Evolutionary conservation across 2,329 filamentous ascomycete genomes (phyloP).

Genomic region (Penicillium sp.): DNA sequence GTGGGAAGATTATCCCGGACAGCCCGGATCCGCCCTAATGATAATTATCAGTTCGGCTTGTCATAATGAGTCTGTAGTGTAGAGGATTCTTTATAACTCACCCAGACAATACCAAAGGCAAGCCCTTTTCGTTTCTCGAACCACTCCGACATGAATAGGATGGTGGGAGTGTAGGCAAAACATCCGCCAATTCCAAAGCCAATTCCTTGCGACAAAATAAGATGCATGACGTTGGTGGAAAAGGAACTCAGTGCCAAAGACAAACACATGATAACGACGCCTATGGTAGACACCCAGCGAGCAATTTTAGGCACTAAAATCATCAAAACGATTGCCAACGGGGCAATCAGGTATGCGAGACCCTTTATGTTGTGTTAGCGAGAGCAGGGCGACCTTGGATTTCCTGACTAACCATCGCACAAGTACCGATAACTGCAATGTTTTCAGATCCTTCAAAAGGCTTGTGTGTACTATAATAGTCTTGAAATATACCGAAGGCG

Average conservation of each 20-base stretch:
- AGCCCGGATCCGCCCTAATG: conserved; percentile 26
- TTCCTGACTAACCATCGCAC: conserved; percentile 43
- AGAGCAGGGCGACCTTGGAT: background rate
- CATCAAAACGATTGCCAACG: conserved; percentile 22
- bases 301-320: conserved; percentile 27
- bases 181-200: conserved; percentile 39
- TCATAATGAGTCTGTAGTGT: background rate
- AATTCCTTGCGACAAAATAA: conserved; percentile 35
- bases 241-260: conserved; percentile 35
- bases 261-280: conserved; percentile 30
- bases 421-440: conserved; percentile 58
- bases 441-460: conserved; percentile 45
- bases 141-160: conserved; percentile 45
- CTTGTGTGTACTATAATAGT: conserved; percentile 55
- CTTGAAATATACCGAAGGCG: conserved; percentile 62
- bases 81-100: conserved; percentile 10
- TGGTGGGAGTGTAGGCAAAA: conserved; percentile 41
- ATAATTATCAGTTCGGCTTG: background rate
- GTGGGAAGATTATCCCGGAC: conserved; percentile 26
- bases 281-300: conserved; percentile 24
- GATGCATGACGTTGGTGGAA: conserved; percentile 32
- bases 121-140: conserved; percentile 43
- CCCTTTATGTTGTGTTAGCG: conserved; percentile 14
- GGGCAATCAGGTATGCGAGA: conserved; percentile 22
- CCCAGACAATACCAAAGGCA: conserved; percentile 45